phyloP scores from a whole-genome alignment of 1,139 yeast species.

The Arxiozyma telluris region DNA sequence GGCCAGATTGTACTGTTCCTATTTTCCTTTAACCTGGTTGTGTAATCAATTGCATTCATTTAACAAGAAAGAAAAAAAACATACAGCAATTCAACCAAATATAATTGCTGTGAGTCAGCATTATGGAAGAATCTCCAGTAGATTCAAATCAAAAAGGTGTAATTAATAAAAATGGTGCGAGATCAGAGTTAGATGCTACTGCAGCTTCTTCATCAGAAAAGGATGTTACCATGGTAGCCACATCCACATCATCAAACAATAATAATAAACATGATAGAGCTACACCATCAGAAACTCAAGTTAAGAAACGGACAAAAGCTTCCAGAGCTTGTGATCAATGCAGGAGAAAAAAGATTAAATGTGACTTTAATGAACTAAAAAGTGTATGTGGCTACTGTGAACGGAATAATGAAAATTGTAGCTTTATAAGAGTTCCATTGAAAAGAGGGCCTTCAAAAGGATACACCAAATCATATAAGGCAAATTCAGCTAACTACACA shows the following conservation, averaged over 20 bases:
- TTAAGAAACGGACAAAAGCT: constrained; percentile 27
- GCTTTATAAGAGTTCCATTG: constrained; percentile 51
- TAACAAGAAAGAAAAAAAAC: no score
- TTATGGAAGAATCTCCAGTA: neutral
- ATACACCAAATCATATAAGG: constrained; percentile 32
- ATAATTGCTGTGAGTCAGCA: neutral
- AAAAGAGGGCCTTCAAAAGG: constrained; percentile 77
- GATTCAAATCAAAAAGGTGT: neutral
- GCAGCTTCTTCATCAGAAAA: neutral
- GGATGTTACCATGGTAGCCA: neutral
- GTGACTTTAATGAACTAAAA: constrained; percentile 25
- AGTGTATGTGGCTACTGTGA: constrained; percentile 24
- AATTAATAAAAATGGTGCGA: neutral
- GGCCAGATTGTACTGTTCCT: neutral
- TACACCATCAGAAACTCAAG: neutral
- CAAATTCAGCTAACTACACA: neutral
- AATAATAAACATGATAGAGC: neutral
- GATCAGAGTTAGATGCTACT: neutral
- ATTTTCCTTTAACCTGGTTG: neutral
- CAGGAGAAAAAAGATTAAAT: constrained; percentile 31
- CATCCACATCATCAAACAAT: neutral
- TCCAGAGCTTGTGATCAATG: constrained; percentile 34
- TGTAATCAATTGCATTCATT: neutral
- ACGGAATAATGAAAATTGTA: constrained; percentile 23
- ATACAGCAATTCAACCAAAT: neutral